These are phyloP conservation scores for Cryptosporidium baileyi DNA, from an alignment of 169 alveolate species.

Conservation along the genomic window DNA sequence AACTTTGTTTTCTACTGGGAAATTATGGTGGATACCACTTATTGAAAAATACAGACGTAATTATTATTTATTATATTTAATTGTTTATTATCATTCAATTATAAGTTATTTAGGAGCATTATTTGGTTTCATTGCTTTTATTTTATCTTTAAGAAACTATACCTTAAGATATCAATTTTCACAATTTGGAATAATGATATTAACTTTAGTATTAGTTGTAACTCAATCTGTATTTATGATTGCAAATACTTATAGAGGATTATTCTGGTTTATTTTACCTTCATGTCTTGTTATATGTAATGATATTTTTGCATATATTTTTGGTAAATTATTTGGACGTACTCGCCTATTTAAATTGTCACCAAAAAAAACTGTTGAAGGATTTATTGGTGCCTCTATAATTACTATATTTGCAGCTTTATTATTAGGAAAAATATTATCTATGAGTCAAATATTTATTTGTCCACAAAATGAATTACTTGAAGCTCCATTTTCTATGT, in stretches of 20 bases:
- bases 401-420: conserved; percentile 80
- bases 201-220: conserved; percentile 82
- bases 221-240: conserved; percentile 81
- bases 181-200: conserved; percentile 87
- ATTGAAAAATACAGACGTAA: conserved; percentile 70
- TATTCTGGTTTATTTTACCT: conserved; percentile 96
- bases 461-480: conserved; percentile 88
- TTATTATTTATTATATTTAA: conserved; percentile 67
- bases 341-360: conserved; percentile 91
- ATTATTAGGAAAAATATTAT: conserved; percentile 74
- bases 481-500: conserved; percentile 81
- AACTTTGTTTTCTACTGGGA: conserved; percentile 75
- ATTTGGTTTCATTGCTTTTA: conserved; percentile 91
- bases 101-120: conserved; percentile 83
- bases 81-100: conserved; percentile 88
- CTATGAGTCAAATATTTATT: conserved; percentile 78
- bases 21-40: conserved; percentile 71
- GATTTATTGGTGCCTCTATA: conserved; percentile 92
- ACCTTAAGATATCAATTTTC: conserved; percentile 90
- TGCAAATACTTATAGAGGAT: conserved; percentile 92
- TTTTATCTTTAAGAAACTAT: conserved; percentile 87
- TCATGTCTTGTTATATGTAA: conserved; percentile 90
- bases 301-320: conserved; percentile 94
- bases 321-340: conserved; percentile 94
- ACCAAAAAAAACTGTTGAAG: conserved; percentile 99